Conservation (phyloP, 805 yeast genomes). For the Maudiozyma serrabonitensis region DNA sequence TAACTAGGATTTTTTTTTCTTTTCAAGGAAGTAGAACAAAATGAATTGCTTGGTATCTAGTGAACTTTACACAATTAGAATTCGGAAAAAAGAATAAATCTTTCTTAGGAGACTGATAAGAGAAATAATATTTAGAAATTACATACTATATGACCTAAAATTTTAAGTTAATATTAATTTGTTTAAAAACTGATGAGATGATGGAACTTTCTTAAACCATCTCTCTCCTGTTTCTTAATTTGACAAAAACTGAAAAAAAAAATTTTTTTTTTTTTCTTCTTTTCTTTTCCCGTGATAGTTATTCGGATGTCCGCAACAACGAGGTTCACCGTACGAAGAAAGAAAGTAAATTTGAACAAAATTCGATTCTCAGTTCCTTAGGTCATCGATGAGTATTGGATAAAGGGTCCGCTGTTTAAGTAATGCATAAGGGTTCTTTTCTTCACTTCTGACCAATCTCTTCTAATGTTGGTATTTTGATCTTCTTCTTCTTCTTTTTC, state of each 20-base stretch:
- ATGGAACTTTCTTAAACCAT: too few relatives aligned
- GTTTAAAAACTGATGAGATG: too few relatives aligned
- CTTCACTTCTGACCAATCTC: background rate
- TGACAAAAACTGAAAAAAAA: background rate
- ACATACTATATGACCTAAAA: too few relatives aligned
- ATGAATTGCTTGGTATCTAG: background rate
- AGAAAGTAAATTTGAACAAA: too few relatives aligned
- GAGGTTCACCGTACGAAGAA: too few relatives aligned
- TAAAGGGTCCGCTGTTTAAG: too few relatives aligned
- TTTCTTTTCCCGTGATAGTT: background rate
- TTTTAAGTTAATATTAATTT: too few relatives aligned
- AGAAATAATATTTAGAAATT: background rate
- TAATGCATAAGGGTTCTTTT: too few relatives aligned
- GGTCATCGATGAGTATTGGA: too few relatives aligned
- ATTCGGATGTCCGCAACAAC: background rate
- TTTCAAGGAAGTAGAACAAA: background rate
- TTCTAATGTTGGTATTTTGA: background rate
- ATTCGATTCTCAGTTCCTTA: too few relatives aligned
- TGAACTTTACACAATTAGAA: background rate
- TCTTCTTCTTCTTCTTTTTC: constrained; percentile 9
- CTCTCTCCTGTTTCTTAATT: background rate
- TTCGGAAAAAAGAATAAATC: constrained; percentile 1
- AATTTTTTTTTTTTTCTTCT: background rate
- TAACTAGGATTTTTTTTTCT: too few relatives aligned
- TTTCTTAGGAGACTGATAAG: background rate